Conservation (phyloP, 768 basidiomycete genomes). For the Dentipellis sp. region DNA sequence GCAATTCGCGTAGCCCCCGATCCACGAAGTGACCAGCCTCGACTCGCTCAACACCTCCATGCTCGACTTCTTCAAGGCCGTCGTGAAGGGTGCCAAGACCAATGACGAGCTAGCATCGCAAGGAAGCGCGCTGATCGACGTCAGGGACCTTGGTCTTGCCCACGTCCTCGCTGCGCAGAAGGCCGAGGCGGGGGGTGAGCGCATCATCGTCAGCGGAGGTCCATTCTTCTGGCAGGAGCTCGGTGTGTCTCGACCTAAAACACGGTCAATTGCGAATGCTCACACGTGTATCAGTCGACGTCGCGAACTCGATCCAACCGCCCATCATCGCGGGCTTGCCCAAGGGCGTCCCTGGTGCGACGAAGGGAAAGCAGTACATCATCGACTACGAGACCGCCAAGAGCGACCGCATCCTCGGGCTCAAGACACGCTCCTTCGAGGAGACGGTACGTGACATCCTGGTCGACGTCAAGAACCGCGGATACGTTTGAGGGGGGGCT, state of each 20-base stretch:
- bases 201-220: not conserved
- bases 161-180: constrained; percentile 1
- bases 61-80: not conserved
- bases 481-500: not conserved
- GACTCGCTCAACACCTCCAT: not conserved
- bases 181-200: constrained; percentile 1
- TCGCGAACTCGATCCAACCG: not conserved
- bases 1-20: not conserved
- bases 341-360: constrained; percentile 1
- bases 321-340: not conserved
- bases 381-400: not conserved
- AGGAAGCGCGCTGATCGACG: not conserved
- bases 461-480: not conserved
- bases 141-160: not conserved
- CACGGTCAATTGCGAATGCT: not conserved
- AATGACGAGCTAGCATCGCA: not conserved
- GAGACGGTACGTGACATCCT: constrained; percentile 2
- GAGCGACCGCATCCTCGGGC: not conserved
- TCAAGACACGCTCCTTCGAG: not conserved
- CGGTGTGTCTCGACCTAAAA: not conserved
- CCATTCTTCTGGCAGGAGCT: constrained; percentile 3
- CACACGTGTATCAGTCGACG: not conserved
- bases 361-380: not conserved
- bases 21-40: not conserved
- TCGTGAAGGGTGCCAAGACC: not conserved